Percentiles rank a stretch among this genome's conserved stretches.
These are phyloP conservation scores for Ailanthus altissimus DNA, from an alignment of 345 rosid genomes.

Conservation along the genomic window DNA sequence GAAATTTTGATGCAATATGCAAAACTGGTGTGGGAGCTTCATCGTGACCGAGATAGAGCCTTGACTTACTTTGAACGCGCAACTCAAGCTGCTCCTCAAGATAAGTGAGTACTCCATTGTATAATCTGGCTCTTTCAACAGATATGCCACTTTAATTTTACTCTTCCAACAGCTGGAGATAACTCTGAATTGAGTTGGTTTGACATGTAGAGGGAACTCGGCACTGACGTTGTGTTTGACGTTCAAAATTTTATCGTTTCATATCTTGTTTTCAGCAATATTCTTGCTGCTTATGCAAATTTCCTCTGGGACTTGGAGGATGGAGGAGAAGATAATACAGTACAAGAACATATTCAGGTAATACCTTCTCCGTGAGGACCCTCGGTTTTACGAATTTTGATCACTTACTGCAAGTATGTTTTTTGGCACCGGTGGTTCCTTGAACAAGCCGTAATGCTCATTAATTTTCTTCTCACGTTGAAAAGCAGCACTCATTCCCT, in stretches of 20 bases:
- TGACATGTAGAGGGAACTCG: background rate
- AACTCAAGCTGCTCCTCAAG: slow-evolving; percentile 57
- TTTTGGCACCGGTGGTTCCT: background rate
- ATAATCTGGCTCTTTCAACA: background rate
- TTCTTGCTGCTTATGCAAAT: slow-evolving; percentile 79
- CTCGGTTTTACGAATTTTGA: background rate
- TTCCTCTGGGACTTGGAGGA: slow-evolving; percentile 82
- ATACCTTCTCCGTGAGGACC: slow-evolving; percentile 11
- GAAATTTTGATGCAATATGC: slow-evolving; percentile 58
- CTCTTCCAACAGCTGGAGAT: background rate
- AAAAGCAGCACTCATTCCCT: slow-evolving; percentile 3
- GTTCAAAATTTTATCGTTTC: slow-evolving; percentile 1
- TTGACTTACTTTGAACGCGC: slow-evolving; percentile 63
- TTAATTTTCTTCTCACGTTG: slow-evolving; percentile 13
- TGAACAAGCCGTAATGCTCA: slow-evolving; percentile 11
- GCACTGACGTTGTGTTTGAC: background rate
- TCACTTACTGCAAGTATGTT: background rate
- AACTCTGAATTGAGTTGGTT: background rate
- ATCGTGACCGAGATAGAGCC: slow-evolving; percentile 62
- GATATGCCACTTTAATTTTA: background rate
- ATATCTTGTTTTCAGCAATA: slow-evolving; percentile 43
- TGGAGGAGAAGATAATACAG: slow-evolving; percentile 30
- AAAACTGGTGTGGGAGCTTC: slow-evolving; percentile 66
- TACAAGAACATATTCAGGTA: slow-evolving; percentile 40
- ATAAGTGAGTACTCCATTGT: slow-evolving; percentile 46